Conservation (phyloP, 129 eudicot genomes). For the Saussurea involucrata region DNA sequence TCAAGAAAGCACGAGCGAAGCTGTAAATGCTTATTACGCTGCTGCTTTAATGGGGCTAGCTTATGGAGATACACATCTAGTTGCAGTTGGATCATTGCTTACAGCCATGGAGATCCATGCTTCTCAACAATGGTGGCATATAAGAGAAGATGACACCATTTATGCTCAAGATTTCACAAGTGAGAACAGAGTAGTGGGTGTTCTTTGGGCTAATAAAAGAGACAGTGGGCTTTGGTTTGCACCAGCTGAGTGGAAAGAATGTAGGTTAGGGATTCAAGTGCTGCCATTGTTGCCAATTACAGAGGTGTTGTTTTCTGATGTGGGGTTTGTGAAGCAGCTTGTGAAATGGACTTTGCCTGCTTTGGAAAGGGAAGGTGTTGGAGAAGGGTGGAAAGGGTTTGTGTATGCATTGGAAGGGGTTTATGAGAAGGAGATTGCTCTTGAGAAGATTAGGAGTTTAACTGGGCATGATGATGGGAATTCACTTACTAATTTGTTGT, state of each 20-base stretch:
- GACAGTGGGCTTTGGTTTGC: conserved; percentile 99
- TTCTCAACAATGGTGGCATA: conserved; percentile 84
- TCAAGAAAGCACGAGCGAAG: conserved; percentile 96
- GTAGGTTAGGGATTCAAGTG: conserved; percentile 78
- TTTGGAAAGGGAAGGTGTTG: conserved; percentile 71
- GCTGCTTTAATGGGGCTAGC: conserved; percentile 93
- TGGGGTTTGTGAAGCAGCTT: conserved; percentile 49
- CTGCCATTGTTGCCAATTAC: conserved; percentile 73
- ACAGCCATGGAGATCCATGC: conserved; percentile 74
- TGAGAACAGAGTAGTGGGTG: conserved; percentile 75
- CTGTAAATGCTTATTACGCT: conserved; percentile 78
- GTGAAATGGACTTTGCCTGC: conserved; percentile 78
- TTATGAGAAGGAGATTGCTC: conserved; percentile 58
- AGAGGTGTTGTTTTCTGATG: conserved; percentile 70
- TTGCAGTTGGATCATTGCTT: conserved; percentile 60
- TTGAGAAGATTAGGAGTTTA: conserved; percentile 50
- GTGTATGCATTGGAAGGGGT: conserved; percentile 80
- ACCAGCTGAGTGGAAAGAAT: conserved; percentile 74
- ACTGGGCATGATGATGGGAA: conserved; percentile 83
- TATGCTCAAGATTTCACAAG: conserved; percentile 58
- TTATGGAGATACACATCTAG: conserved; percentile 76
- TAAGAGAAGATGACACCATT: conserved; percentile 52
- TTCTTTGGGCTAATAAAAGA: conserved; percentile 80
- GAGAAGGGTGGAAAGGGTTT: conserved; percentile 96
- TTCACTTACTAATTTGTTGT: conserved; percentile 67